Evolutionary conservation across 1,284 basidiomycete genomes (phyloP).

Genomic region (Leccinum huronense): DNA sequence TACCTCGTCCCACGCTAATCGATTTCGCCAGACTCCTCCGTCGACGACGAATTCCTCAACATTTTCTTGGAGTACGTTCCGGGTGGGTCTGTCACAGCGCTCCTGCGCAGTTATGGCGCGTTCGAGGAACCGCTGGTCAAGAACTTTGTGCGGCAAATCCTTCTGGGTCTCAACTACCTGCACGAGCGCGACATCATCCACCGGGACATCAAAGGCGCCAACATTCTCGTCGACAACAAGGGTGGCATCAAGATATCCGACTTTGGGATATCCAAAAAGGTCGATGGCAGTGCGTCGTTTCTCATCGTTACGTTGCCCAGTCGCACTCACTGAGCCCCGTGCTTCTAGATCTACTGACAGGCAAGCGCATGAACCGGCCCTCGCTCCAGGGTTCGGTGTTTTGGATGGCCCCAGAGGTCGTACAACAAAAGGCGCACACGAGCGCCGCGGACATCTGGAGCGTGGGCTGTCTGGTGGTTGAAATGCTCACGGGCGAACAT

Average conservation of each 20-base stretch:
- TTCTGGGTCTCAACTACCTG: conserved; percentile 89
- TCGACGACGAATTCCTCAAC: conserved; percentile 87
- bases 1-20: not conserved
- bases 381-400: conserved; percentile 97
- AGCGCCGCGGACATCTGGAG: conserved; percentile 98
- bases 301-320: not conserved
- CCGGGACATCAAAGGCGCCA: conserved; percentile 98
- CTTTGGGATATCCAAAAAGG: conserved; percentile 98
- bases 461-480: conserved; percentile 94
- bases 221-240: conserved; percentile 98
- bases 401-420: conserved; percentile 99
- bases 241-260: conserved; percentile 98
- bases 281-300: conserved; percentile 76
- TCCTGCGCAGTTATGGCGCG: conserved; percentile 92
- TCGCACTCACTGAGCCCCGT: not conserved
- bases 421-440: conserved; percentile 93
- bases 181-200: conserved; percentile 96
- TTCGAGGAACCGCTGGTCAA: conserved; percentile 95
- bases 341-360: conserved; percentile 69
- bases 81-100: conserved; percentile 92
- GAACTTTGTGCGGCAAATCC: conserved; percentile 93
- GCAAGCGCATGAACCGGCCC: conserved; percentile 78
- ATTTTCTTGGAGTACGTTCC: conserved; percentile 99
- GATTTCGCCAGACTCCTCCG: conserved; percentile 70
- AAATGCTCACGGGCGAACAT: conserved; percentile 98